Base-by-base conservation (phyloP, 202 grass and related monocot genomes). In the Setaria italica region DNA sequence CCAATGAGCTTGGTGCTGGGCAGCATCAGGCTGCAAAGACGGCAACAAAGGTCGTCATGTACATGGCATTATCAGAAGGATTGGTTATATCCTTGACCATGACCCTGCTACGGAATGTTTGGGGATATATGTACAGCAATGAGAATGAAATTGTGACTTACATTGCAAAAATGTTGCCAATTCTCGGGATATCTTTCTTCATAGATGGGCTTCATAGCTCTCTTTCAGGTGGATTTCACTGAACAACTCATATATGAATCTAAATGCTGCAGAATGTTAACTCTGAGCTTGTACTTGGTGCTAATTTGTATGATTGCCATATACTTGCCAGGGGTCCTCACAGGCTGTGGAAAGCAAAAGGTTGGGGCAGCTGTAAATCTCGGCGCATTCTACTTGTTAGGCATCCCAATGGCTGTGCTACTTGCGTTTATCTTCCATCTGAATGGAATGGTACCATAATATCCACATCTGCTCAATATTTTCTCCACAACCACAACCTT, bases 1-100 rank as follows among this genome's bases (percentile, higher is more conserved):
- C 90, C 1, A 97, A 97, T 62, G 95, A 97, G 70, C 90, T 97
- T 15, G 92, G 95, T 1, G 92, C 90, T 0, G 89, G 90, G 13
- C 72, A 60, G 7, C 92, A 89, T 10, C 78, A 93, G 46, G 80
- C 82, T 4, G 95, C 95, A 0, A 82, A 80, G n/a, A 71, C 90
- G 47, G 92, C 90, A 7, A 88, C 76, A 9, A 78, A 42, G 7
- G 87, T 94, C 1, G 90, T 93, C 41, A 78, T 95, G 89, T 85
- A 67, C 72, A 86, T 88, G 80, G 90, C 87, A 1, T 46, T 89
- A 1, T 72, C 89, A 0, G 49, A 88, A 70, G 95, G 89, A 86
- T 1, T 77, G 30, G 73, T 87, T 32, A 59, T 85, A 51, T 48
- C 77, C 16, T 6, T 81, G 17, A 81, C 43, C 32, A 85, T 97